These are phyloP conservation scores for Kwoniella sp. DNA, from an alignment of 768 basidiomycete genomes.

Conservation along the genomic window DNA sequence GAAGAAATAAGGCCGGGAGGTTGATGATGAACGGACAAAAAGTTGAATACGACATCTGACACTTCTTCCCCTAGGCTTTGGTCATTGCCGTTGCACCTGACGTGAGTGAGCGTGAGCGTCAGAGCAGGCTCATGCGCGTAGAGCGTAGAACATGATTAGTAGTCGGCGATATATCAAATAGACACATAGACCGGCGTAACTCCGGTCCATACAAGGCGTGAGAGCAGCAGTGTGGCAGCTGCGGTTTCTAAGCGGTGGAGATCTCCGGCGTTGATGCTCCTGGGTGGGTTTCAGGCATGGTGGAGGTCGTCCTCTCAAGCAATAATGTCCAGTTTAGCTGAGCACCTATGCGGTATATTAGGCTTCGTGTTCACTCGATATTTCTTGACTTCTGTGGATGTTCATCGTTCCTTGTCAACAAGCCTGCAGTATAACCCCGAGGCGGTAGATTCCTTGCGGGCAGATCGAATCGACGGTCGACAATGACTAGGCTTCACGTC, in stretches of 20 bases:
- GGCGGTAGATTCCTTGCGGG: no score
- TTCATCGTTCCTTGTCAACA: no score
- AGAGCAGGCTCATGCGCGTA: neutral
- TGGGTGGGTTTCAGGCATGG: neutral
- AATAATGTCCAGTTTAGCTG: no score
- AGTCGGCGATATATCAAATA: slow-evolving; percentile 12
- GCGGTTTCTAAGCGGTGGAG: neutral
- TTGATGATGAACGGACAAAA: slow-evolving; percentile 3
- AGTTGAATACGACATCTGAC: slow-evolving; percentile 10
- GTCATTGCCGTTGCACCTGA: neutral
- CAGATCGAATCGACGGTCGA: no score
- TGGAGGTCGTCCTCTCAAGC: neutral
- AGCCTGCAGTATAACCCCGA: no score
- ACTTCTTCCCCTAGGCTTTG: no score
- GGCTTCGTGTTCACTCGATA: no score
- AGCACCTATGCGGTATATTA: no score
- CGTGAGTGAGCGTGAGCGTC: neutral
- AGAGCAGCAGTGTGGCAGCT: slow-evolving; percentile 4
- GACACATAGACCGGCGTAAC: neutral
- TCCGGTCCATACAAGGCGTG: neutral
- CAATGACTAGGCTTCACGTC: slow-evolving; percentile 49
- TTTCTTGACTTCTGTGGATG: no score
- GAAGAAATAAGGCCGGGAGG: neutral
- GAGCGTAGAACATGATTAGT: neutral
- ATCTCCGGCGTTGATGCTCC: no score